Evolutionary conservation across 352 stramenopile genomes (phyloP), one percentile per base, ranked within the genome.

Genomic region (Pythium coloratum): DNA sequence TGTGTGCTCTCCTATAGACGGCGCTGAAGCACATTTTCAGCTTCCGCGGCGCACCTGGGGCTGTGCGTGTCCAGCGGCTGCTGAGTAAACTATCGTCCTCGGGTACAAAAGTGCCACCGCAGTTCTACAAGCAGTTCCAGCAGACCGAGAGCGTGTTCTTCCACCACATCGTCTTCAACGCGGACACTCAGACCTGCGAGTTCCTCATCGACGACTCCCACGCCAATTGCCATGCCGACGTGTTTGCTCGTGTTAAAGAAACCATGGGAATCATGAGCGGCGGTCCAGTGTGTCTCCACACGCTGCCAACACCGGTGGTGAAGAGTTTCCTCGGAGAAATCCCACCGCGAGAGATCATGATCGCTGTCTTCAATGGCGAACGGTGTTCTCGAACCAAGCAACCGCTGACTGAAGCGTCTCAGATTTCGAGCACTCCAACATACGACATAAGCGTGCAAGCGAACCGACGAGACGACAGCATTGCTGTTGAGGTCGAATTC

Each of bases 151-250:
- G 80, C 55, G 77, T 91, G n/a, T 93, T 93, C 65, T 92, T 79
- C 66, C 83, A 93, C 64, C 85, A 93, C 62, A 76, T 91, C 40
- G 59, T 93, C 58, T 93, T 89, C 75, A 89, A 93, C 57, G 59
- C 78, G 2, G 66, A 59, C 30, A 63, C 67, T 28, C 69, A 75
- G 12, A 59, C 56, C 8, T 90, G 82, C 47, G 77, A 88, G 50
- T 82, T 89, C 30, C 73, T 93, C 28, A 66, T 89, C 66, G 73
- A 83, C 46, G 67, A 71, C 4, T 71, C 64, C 18, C 71, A 88
- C 32, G 32, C 28, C 5, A 87, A 88, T 46, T 89, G 79, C 55
- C 80, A 83, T 28, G 40, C 69, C 10, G 83, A 91, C 34, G 75
- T 91, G 47, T 75, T 85, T 36, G 61, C 60, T 26, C 60, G 67